Evolutionary conservation across 257 asterid species (phyloP), one percentile per base, ranked within the genome.

Genomic region (Solanum virginianum): DNA sequence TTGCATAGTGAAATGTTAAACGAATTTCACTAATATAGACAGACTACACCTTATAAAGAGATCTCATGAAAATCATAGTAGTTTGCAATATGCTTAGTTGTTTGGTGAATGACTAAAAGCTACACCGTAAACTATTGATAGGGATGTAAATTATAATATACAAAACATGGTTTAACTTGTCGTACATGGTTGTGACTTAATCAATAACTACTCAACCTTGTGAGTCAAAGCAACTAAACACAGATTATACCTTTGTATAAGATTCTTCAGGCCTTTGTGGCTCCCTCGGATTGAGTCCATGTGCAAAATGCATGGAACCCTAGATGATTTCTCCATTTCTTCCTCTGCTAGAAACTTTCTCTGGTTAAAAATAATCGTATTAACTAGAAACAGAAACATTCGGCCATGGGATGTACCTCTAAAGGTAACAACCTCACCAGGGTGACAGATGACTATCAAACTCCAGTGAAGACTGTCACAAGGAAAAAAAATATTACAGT

Each of bases 391-490:
- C 80, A 66, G 80, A 68, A 77, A 55, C 70, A 77, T 36, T 84
- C 45, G 56, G 75, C 71, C 29, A 22, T 80, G 60, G 81, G 86
- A 36, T 90, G 51, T 89, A 89, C 99, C 94, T 92, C 81, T 84
- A 49, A 75, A 83, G 15, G 87, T 80, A 85, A 92, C 93, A 86
- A 91, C 92, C 92, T 90, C 91, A 85, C 98, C 95, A 81, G 96
- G 98, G 92, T 97, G 95, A 87, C 99, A 97, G 77, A 97, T 86
- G 72, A 97, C 87, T 80, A 97, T 87, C 95, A 97, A 92, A 92
- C 99, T 97, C 99, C 99, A 97, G 92, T 97, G 99, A 84, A 93
- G 90, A 86, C 99, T 97, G 92, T 63, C 85, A 87, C 68, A 82
- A 80, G 81, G n/a, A 47, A 56, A 70, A 32, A 63, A 66, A 55